phyloP scores from a whole-genome alignment of 164 flowering plant genomes.

The Euptelea pleiosperma region DNA sequence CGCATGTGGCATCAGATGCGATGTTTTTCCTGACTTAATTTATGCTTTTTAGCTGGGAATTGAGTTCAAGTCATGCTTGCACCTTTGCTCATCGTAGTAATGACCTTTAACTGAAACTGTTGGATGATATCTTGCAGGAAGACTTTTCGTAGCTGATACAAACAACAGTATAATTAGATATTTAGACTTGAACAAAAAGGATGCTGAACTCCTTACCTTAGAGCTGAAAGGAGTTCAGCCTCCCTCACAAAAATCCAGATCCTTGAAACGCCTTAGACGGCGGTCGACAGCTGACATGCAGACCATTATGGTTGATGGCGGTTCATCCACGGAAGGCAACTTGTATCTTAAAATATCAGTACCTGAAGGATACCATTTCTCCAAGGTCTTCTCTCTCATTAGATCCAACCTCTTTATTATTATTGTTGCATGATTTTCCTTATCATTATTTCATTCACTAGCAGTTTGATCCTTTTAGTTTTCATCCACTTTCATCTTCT shows the following conservation, averaged over 20 bases:
- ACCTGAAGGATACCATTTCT: constrained; percentile 87
- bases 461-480: not conserved
- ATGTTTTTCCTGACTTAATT: no score
- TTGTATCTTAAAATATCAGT: constrained; percentile 57
- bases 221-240: constrained; percentile 90
- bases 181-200: constrained; percentile 55
- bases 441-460: not conserved
- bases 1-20: no score
- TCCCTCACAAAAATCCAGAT: constrained; percentile 59
- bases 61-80: not conserved
- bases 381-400: constrained; percentile 59
- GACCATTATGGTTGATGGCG: constrained; percentile 47
- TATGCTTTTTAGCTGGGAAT: not conserved
- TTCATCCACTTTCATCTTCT: not conserved
- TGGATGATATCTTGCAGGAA: constrained; percentile 48
- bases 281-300: constrained; percentile 54
- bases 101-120: constrained; percentile 1
- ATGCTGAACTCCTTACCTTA: constrained; percentile 53
- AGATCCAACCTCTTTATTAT: not conserved
- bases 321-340: constrained; percentile 64
- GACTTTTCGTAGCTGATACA: constrained; percentile 76
- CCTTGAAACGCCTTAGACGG: constrained; percentile 76
- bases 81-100: not conserved
- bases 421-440: not conserved
- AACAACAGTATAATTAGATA: constrained; percentile 80